A percentile compares a stretch with the other conserved stretches of the same genome.
Evolutionary conservation across 495 filamentous ascomycete genomes (phyloP).

Genomic region (Penicillium verhagenii): DNA sequence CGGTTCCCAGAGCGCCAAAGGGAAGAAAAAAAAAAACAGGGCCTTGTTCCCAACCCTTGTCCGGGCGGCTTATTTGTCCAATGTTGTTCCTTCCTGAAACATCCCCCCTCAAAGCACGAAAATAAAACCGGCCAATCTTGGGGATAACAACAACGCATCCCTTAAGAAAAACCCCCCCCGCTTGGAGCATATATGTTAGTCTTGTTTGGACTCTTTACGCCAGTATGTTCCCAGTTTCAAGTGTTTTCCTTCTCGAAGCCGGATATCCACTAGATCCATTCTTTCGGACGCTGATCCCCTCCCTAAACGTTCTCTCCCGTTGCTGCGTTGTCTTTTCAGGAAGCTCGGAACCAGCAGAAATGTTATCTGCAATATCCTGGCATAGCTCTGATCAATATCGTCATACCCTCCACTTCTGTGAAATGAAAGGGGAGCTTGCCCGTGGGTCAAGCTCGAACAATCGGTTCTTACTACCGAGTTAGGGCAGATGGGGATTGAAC

Average conservation of each 20-base stretch:
- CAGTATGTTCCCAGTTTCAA: neutral
- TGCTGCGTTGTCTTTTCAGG: neutral
- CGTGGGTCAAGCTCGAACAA: constrained; percentile 16
- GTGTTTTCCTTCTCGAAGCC: constrained; percentile 13
- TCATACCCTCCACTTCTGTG: constrained; percentile 17
- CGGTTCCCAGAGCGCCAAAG: constrained; percentile 5
- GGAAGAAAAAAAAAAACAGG: constrained; percentile 3
- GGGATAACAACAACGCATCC: neutral
- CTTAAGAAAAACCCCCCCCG: too few relatives aligned
- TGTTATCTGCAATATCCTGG: neutral
- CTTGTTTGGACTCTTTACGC: neutral
- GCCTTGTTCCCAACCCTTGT: neutral
- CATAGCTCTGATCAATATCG: constrained; percentile 16
- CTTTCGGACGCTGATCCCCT: neutral
- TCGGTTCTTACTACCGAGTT: constrained; percentile 17
- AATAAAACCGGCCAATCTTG: neutral
- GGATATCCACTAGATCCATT: constrained; percentile 20
- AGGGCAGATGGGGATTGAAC: neutral
- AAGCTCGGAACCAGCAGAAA: neutral
- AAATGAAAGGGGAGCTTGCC: constrained; percentile 14
- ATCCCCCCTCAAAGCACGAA: neutral
- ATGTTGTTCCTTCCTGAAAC: constrained; percentile 11
- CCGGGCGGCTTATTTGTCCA: neutral
- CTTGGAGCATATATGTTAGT: neutral
- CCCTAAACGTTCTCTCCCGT: neutral